phyloP scores from a whole-genome alignment of 495 filamentous ascomycete genomes.

The Parmelia sp. region DNA sequence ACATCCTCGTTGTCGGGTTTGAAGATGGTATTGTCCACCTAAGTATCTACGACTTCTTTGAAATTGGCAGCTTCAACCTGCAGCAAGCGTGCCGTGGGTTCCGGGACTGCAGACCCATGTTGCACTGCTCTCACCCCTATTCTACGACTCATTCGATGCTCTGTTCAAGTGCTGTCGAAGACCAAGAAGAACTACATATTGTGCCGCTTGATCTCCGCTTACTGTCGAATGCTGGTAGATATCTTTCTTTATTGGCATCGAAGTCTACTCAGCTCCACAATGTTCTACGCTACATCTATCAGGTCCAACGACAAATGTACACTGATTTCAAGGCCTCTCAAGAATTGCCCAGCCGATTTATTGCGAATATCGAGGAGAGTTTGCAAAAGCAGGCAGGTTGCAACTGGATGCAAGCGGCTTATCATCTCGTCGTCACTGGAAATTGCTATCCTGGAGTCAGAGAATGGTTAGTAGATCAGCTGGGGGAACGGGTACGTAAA shows the following conservation, averaged over 20 bases:
- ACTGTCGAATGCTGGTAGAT: slow-evolving; percentile 68
- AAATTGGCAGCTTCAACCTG: slow-evolving; percentile 63
- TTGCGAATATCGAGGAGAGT: slow-evolving; percentile 66
- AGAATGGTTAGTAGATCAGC: slow-evolving; percentile 85
- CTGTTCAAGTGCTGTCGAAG: slow-evolving; percentile 35
- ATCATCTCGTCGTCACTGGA: slow-evolving; percentile 80
- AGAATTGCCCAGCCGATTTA: slow-evolving; percentile 70
- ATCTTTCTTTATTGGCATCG: slow-evolving; percentile 74
- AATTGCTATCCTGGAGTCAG: slow-evolving; percentile 66
- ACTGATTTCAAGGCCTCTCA: slow-evolving; percentile 75
- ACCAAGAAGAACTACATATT: slow-evolving; percentile 44
- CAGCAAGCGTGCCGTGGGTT: slow-evolving; percentile 24
- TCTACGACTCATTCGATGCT: slow-evolving; percentile 72
- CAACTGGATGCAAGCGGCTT: slow-evolving; percentile 67
- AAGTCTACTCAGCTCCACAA: slow-evolving; percentile 85
- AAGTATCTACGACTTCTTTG: slow-evolving; percentile 84
- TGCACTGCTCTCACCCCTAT: slow-evolving; percentile 62
- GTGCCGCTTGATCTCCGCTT: slow-evolving; percentile 79
- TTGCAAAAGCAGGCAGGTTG: slow-evolving; percentile 51
- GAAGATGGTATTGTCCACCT: slow-evolving; percentile 72
- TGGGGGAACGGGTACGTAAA: slow-evolving; percentile 67
- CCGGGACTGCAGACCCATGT: slow-evolving; percentile 18
- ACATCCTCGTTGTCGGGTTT: slow-evolving; percentile 76
- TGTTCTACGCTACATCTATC: slow-evolving; percentile 70
- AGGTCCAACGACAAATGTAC: slow-evolving; percentile 66